Conservation (phyloP, 1,284 basidiomycete genomes). For the Coniferiporia sulphurascens region DNA sequence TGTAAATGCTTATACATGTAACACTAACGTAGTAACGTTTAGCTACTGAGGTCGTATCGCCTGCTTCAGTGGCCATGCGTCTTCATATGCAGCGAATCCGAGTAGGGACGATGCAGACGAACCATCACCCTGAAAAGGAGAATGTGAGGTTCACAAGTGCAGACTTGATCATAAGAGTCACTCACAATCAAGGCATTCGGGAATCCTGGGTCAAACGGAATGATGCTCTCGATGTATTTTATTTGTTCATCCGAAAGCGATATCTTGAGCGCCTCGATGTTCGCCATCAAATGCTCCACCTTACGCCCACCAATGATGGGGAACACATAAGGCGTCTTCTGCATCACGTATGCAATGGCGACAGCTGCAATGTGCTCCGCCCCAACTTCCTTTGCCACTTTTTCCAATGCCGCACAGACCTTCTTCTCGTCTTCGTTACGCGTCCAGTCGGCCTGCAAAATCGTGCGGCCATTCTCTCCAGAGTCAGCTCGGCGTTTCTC, state of each 20-base stretch:
- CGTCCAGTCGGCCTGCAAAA: slow-evolving; percentile 10
- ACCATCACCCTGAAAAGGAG: slow-evolving; percentile 14
- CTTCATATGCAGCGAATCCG: too few species aligned
- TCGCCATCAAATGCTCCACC: too few species aligned
- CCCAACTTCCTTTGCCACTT: slow-evolving; percentile 31
- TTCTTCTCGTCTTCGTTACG: slow-evolving; percentile 18
- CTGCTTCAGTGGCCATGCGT: too few species aligned
- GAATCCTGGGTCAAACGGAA: too few species aligned
- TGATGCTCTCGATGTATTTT: too few species aligned
- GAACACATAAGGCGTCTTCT: too few species aligned
- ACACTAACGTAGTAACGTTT: too few species aligned
- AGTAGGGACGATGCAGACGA: neutral
- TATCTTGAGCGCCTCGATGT: too few species aligned
- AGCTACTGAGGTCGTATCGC: slow-evolving; percentile 22
- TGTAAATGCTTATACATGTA: too few species aligned
- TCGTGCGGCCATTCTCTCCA: slow-evolving; percentile 20
- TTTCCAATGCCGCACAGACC: slow-evolving; percentile 6
- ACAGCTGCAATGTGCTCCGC: slow-evolving; percentile 15
- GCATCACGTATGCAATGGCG: slow-evolving; percentile 18
- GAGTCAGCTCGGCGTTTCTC: too few species aligned
- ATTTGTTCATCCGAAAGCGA: too few species aligned
- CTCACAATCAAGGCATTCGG: slow-evolving; percentile 25
- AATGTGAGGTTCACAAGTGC: neutral
- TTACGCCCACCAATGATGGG: too few species aligned
- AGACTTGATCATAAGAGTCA: slow-evolving; percentile 17